Evolutionary conservation across 2,329 filamentous ascomycete genomes (phyloP).

Genomic region (Sporothrix protearum): DNA sequence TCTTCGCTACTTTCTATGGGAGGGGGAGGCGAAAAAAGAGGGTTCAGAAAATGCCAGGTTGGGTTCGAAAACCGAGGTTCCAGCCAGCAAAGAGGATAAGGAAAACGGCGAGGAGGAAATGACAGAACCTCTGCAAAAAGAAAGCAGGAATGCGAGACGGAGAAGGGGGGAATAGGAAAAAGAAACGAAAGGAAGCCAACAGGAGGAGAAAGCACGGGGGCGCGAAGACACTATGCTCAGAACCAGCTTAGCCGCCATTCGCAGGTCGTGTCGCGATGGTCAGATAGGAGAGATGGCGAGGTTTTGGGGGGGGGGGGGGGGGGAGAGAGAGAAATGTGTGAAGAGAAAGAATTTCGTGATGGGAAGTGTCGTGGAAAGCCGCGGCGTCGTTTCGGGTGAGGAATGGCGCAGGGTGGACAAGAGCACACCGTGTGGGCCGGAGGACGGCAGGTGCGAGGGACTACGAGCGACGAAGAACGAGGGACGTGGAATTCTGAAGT

Average conservation of each 20-base stretch:
- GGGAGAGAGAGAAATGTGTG: conserved; percentile 7
- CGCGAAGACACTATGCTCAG: conserved; percentile 4
- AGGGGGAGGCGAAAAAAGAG: neutral
- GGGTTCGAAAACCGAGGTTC: neutral
- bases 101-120: neutral
- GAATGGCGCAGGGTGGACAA: conserved; percentile 13
- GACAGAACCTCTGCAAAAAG: conserved; percentile 11
- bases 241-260: conserved; percentile 17
- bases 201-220: neutral
- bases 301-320: neutral
- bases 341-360: conserved; percentile 14
- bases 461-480: neutral
- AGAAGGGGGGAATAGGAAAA: conserved; percentile 12
- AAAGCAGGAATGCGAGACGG: conserved; percentile 11
- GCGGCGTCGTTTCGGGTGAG: conserved; percentile 24
- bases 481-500: conserved; percentile 1
- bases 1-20: neutral
- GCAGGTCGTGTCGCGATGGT: conserved; percentile 2
- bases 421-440: neutral
- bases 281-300: neutral
- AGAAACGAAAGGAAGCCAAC: neutral
- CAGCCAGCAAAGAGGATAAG: neutral
- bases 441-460: conserved; percentile 15
- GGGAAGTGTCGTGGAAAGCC: conserved; percentile 19
- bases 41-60: neutral